Percentiles rank a stretch among this genome's conserved stretches.
These are phyloP conservation scores for Pseudocercospora macadamiae DNA, from an alignment of 2,329 filamentous ascomycete genomes.

Conservation along the genomic window DNA sequence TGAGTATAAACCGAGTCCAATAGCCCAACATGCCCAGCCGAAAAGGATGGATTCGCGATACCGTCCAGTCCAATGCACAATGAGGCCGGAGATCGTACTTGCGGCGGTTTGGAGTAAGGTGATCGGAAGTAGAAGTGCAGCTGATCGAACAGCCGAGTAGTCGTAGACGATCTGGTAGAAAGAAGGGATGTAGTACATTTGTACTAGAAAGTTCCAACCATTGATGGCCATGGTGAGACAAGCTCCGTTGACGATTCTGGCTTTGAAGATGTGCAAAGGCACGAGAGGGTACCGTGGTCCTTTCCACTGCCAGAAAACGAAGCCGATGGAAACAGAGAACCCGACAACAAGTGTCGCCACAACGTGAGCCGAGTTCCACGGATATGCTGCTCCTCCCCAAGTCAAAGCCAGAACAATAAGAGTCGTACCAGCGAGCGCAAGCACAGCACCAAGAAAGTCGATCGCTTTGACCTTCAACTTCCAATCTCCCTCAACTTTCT, in stretches of 20 bases:
- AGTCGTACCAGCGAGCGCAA: constrained; percentile 55
- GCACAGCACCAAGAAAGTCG: constrained; percentile 59
- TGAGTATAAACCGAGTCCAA: constrained; percentile 25
- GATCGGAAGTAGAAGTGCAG: constrained; percentile 23
- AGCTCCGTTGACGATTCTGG: constrained; percentile 57
- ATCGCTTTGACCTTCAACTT: constrained; percentile 48
- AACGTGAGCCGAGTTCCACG: constrained; percentile 59
- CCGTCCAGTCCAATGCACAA: constrained; percentile 27
- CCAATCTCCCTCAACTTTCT: constrained; percentile 58
- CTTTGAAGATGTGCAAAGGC: constrained; percentile 58
- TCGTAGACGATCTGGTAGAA: constrained; percentile 28
- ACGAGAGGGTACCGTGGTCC: constrained; percentile 54
- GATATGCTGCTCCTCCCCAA: constrained; percentile 56
- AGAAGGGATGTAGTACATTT: constrained; percentile 48
- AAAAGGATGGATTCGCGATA: constrained; percentile 49
- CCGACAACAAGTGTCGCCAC: constrained; percentile 58
- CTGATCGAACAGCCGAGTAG: constrained; percentile 25
- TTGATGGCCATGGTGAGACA: constrained; percentile 55
- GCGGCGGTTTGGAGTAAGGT: constrained; percentile 24
- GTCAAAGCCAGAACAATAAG: constrained; percentile 58
- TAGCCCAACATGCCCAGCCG: constrained; percentile 26
- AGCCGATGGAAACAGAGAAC: constrained; percentile 49
- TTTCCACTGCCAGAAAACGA: constrained; percentile 59
- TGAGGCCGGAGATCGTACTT: constrained; percentile 24
- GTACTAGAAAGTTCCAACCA: constrained; percentile 63